Percentiles rank a stretch among this genome's conserved stretches.
These are phyloP conservation scores for Aspergillus carbonarius DNA, from an alignment of 2,329 filamentous ascomycete genomes.

Conservation along the genomic window DNA sequence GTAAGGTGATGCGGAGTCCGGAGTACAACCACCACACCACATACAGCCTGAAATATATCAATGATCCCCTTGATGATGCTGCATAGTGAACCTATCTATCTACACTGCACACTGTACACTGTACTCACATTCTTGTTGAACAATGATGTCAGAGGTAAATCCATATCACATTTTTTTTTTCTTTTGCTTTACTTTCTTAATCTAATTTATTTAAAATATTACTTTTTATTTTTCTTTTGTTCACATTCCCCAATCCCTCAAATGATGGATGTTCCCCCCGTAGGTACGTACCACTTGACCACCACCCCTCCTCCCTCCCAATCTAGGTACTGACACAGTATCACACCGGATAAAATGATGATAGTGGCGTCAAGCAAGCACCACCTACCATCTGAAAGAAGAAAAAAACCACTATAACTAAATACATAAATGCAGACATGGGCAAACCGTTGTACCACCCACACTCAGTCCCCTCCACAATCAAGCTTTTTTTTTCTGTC, in stretches of 20 bases:
- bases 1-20: constrained; percentile 2
- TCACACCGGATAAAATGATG: too few species aligned
- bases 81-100: background rate
- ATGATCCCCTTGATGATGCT: background rate
- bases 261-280: background rate
- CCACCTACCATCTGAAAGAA: background rate
- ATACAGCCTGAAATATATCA: background rate
- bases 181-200: background rate
- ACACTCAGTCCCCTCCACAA: background rate
- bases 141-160: background rate
- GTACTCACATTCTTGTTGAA: background rate
- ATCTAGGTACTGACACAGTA: too few species aligned
- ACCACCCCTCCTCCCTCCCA: too few species aligned
- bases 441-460: too few species aligned
- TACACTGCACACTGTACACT: too few species aligned
- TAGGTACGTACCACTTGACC: background rate
- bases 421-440: too few species aligned
- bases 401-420: too few species aligned
- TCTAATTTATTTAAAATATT: background rate
- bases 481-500: constrained; percentile 1
- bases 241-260: background rate
- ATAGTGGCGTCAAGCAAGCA: background rate
- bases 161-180: background rate
- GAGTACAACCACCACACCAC: background rate
- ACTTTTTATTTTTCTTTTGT: background rate